Percentiles rank a stretch among this genome's conserved stretches.
Conservation (phyloP, 768 basidiomycete genomes). For the Boletellus ananas region DNA sequence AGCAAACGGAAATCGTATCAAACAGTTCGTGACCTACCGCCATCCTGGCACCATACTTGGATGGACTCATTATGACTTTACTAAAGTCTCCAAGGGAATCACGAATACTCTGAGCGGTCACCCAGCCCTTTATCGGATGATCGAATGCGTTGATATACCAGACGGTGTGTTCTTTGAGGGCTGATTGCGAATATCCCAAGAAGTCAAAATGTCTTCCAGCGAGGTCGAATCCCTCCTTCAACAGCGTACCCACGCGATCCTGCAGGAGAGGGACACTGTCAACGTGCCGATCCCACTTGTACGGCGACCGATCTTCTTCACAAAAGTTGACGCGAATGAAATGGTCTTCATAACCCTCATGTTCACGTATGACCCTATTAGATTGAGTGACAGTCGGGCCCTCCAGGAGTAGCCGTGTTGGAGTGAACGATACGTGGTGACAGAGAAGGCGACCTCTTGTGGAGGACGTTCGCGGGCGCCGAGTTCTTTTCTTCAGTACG, state of each 20-base stretch:
- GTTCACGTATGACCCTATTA: slow-evolving; percentile 75
- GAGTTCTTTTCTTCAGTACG: slow-evolving; percentile 20
- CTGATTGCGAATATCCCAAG: slow-evolving; percentile 76
- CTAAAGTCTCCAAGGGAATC: slow-evolving; percentile 64
- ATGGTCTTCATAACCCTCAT: slow-evolving; percentile 52
- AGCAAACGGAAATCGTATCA: not conserved
- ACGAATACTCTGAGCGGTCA: slow-evolving; percentile 61
- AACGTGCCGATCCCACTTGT: slow-evolving; percentile 66
- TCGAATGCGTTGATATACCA: slow-evolving; percentile 75
- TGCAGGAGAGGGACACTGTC: slow-evolving; percentile 55
- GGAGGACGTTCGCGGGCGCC: slow-evolving; percentile 18
- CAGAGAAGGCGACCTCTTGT: slow-evolving; percentile 53
- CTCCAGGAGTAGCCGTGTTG: slow-evolving; percentile 69
- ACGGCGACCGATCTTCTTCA: slow-evolving; percentile 76
- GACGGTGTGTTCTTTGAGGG: slow-evolving; percentile 74
- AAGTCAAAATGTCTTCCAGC: slow-evolving; percentile 75
- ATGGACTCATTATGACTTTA: slow-evolving; percentile 54
- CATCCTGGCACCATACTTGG: slow-evolving; percentile 79
- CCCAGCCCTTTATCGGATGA: slow-evolving; percentile 37
- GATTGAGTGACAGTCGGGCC: slow-evolving; percentile 75
- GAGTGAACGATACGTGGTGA: slow-evolving; percentile 73
- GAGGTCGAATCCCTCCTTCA: slow-evolving; percentile 64
- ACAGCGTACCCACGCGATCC: slow-evolving; percentile 52
- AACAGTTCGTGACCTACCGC: slow-evolving; percentile 32
- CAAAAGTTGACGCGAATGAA: slow-evolving; percentile 84